Evolutionary conservation across 1,139 yeast genomes (phyloP).

Genomic region (Arxiozyma slooffiae): DNA sequence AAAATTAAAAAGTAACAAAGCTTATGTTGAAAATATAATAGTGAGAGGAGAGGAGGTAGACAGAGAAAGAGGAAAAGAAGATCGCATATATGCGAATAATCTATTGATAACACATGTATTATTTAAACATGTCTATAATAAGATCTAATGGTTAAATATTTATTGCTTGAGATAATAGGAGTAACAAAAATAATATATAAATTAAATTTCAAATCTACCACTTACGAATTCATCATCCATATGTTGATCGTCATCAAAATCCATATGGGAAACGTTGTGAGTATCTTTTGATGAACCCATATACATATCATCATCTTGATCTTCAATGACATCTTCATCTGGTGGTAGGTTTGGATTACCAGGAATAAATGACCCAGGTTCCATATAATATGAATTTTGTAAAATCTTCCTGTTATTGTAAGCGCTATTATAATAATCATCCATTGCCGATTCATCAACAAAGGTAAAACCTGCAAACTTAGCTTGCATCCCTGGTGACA

Average conservation of each 20-base stretch:
- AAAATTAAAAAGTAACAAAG: too few relatives aligned
- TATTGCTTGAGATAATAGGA: too few relatives aligned
- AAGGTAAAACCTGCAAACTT: constrained; percentile 93
- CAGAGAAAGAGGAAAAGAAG: not conserved
- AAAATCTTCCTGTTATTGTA: constrained; percentile 27
- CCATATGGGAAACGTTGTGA: constrained; percentile 13
- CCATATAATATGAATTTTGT: constrained; percentile 33
- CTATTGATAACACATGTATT: not conserved
- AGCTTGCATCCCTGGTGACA: constrained; percentile 90
- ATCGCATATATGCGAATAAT: too few relatives aligned
- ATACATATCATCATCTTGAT: constrained; percentile 51
- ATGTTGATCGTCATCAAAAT: constrained; percentile 31
- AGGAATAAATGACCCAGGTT: constrained; percentile 64
- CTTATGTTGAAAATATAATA: not conserved
- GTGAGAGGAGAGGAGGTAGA: not conserved
- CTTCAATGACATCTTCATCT: constrained; percentile 75
- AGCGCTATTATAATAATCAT: constrained; percentile 53
- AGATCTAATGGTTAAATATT: not conserved
- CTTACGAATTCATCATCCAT: constrained; percentile 75
- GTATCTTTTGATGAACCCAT: constrained; percentile 27
- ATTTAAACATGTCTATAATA: not conserved
- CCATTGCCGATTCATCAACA: constrained; percentile 90
- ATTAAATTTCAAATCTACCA: constrained; percentile 72
- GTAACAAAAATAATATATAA: not conserved
- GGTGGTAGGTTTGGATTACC: constrained; percentile 74